A percentile compares a stretch with the other conserved stretches of the same genome.
phyloP scores from a whole-genome alignment of 306 rosid genomes.

The Cotoneaster glaucophyllus region DNA sequence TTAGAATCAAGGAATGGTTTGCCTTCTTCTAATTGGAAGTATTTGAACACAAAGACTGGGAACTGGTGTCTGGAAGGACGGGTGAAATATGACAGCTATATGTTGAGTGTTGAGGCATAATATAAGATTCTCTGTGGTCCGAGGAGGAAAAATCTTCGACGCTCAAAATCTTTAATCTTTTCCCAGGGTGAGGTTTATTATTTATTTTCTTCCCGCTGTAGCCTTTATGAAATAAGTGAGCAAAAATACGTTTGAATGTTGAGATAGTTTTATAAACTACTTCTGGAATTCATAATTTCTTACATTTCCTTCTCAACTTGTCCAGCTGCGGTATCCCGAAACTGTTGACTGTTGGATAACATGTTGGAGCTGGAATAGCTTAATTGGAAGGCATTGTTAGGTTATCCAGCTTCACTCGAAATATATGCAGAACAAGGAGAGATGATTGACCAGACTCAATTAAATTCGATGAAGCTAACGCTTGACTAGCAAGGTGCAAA shows the following conservation, averaged over 20 bases:
- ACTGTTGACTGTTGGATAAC: neutral
- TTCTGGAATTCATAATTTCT: neutral
- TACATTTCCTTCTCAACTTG: neutral
- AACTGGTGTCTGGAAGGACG: conserved; percentile 11
- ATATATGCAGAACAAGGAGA: neutral
- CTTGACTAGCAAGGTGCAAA: conserved; percentile 25
- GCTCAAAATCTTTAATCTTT: neutral
- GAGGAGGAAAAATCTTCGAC: conserved; percentile 20
- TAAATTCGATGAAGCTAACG: conserved; percentile 20
- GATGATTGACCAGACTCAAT: conserved; percentile 15
- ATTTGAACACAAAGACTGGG: conserved; percentile 3
- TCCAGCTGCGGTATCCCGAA: neutral
- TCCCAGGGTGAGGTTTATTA: conserved; percentile 7
- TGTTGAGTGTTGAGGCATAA: conserved; percentile 4
- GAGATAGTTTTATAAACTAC: neutral
- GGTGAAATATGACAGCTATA: conserved; percentile 11
- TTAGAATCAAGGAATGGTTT: neutral
- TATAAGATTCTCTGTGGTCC: conserved; percentile 21
- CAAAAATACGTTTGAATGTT: neutral
- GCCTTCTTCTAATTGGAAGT: conserved; percentile 6
- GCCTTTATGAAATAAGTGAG: neutral
- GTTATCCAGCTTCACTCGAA: conserved; percentile 4
- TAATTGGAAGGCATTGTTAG: neutral
- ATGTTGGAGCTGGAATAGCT: conserved; percentile 10
- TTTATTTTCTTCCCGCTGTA: neutral